Evolutionary conservation across 2,329 filamentous ascomycete species (phyloP), one percentile per base, ranked within the genome.

Genomic region (Cercospora zeae-maydis): DNA sequence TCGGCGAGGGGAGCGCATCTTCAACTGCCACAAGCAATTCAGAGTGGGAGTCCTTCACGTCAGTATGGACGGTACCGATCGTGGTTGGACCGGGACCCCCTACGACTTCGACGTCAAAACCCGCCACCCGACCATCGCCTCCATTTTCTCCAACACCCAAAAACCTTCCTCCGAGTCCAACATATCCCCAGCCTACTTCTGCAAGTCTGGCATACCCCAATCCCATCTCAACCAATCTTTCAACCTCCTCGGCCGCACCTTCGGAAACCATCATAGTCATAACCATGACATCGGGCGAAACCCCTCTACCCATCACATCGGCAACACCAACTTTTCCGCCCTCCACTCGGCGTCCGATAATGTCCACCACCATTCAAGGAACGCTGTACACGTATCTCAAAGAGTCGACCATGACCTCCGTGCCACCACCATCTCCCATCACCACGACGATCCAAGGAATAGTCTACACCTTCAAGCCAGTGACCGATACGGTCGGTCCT

Each of bases 231-330:
- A 45, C 4, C 39, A 45, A 14, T 13, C 19, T n/a, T n/a, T 21
- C 30, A 54, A 19, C 24, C 8, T 10, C 19, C 3, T 39, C 53
- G 9, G 11, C 10, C 34, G 21, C 8, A 16, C 19, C 31, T 7
- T 24, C 53, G 14, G 53, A 56, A 24, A 56, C 53, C 13, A 34
- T 56, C n/a, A 56, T 56, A 33, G 19, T 56, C 19, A 34, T 56
- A n/a, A 56, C 53, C 13, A 56, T 56, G 53, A 56, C 53, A n/a
- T 56, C 53, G 5, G 53, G 53, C 16, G 33, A 56, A 7, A 56
- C 19, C 14, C 47, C 47, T 33, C 14, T 30, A 31, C 21, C 47
- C 30, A 11, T 52, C 34, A 6, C 53, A 37, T n/a, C 19, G 24
- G 6, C 34, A n/a, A 4, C 51, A 34, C 30, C 31, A 21, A 54